phyloP scores from a whole-genome alignment of 1,139 yeast species.

The Kodamaea sp. region DNA sequence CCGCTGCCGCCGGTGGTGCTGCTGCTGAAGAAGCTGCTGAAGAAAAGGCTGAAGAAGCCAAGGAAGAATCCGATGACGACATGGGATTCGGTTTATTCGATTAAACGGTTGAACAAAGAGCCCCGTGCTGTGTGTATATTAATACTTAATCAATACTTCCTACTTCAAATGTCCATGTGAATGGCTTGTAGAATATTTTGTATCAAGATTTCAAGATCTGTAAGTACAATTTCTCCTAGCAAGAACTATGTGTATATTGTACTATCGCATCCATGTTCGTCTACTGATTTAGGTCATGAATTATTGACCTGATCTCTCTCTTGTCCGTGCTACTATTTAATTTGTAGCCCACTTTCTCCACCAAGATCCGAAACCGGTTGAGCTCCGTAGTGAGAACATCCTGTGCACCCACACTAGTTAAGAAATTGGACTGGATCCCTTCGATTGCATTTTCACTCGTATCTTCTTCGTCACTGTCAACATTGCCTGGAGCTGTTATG shows the following conservation, averaged over 20 bases:
- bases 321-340: constrained; percentile 2
- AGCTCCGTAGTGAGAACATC: constrained; percentile 22
- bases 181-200: no score
- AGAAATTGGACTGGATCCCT: constrained; percentile 16
- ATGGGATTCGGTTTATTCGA: constrained; percentile 93
- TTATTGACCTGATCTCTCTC: constrained; percentile 1
- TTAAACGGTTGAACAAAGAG: constrained; percentile 34
- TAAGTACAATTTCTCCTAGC: background rate
- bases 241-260: background rate
- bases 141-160: constrained; percentile 4
- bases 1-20: constrained; percentile 42
- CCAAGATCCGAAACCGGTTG: constrained; percentile 32
- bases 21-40: constrained; percentile 43
- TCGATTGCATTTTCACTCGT: constrained; percentile 5
- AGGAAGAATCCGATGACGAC: constrained; percentile 63
- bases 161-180: background rate
- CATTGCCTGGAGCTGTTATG: constrained; percentile 4
- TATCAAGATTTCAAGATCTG: no score
- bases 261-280: background rate
- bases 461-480: constrained; percentile 10
- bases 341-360: constrained; percentile 26
- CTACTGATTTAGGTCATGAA: constrained; percentile 13
- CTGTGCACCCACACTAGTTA: constrained; percentile 8
- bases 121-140: constrained; percentile 8
- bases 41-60: constrained; percentile 38